phyloP scores from a whole-genome alignment of 129 eudicot species.

The Flaveria ramosissima region DNA sequence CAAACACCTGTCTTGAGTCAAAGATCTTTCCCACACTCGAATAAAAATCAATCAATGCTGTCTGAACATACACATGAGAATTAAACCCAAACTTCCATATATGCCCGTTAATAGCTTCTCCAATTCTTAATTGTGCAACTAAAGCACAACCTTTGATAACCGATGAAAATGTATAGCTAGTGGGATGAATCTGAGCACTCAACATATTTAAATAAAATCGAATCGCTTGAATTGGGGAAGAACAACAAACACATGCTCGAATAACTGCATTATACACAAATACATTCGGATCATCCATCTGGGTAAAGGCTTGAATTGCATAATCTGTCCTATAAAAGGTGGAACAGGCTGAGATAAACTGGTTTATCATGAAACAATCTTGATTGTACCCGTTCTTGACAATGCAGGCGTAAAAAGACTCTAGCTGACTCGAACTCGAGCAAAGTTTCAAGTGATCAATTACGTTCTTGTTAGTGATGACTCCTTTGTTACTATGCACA shows the following conservation, averaged over 20 bases:
- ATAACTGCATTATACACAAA: constrained; percentile 74
- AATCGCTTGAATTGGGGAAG: constrained; percentile 49
- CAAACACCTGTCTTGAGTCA: constrained; percentile 60
- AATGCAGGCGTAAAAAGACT: constrained; percentile 57
- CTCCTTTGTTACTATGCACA: constrained; percentile 2
- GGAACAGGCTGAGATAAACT: constrained; percentile 64
- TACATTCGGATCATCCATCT: constrained; percentile 60
- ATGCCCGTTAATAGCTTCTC: constrained; percentile 66
- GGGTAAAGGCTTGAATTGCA: constrained; percentile 55
- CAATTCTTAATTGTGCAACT: constrained; percentile 34
- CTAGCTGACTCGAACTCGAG: constrained; percentile 47
- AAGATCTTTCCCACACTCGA: constrained; percentile 46
- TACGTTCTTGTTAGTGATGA: constrained; percentile 22
- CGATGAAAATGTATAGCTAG: constrained; percentile 69
- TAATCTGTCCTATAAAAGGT: constrained; percentile 41
- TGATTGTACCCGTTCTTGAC: constrained; percentile 57
- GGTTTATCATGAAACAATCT: constrained; percentile 70
- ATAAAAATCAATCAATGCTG: constrained; percentile 74
- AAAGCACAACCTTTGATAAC: constrained; percentile 61
- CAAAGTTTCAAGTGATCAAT: constrained; percentile 43
- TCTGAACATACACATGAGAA: constrained; percentile 58
- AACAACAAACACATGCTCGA: constrained; percentile 60
- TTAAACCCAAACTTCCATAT: constrained; percentile 66
- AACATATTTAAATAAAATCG: constrained; percentile 51
- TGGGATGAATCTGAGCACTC: constrained; percentile 53